phyloP scores from a whole-genome alignment of 305 asterid species.

The Fraxinus baroniana region DNA sequence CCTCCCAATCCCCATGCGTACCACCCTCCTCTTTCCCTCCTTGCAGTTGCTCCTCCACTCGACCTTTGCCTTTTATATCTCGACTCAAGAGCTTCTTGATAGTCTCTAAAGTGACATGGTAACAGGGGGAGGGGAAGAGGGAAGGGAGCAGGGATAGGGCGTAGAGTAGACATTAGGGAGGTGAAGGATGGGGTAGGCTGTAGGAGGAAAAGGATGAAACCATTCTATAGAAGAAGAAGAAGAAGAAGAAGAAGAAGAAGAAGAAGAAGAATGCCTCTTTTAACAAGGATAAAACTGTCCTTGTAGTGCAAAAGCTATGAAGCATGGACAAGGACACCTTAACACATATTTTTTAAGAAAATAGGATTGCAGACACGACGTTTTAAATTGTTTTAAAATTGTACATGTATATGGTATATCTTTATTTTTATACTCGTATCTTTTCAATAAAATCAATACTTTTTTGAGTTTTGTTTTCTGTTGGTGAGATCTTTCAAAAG shows the following conservation, averaged over 20 bases:
- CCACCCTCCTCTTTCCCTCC: neutral
- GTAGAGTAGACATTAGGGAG: neutral
- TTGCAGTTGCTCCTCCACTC: neutral
- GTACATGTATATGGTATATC: too few species aligned
- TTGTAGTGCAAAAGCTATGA: neutral
- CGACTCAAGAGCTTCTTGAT: neutral
- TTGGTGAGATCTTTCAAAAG: neutral
- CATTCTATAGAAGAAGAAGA: neutral
- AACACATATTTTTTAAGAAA: too few species aligned
- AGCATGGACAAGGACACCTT: neutral
- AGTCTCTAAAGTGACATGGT: neutral
- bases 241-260: too few species aligned
- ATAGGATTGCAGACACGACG: neutral
- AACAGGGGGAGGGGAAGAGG: neutral
- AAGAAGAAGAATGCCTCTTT: neutral
- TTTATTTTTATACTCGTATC: neutral
- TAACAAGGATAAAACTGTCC: neutral
- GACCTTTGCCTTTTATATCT: neutral
- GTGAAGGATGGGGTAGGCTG: neutral
- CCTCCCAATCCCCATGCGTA: neutral
- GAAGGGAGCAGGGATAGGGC: neutral
- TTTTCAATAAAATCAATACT: neutral
- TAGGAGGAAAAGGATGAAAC: neutral
- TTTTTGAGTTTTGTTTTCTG: neutral
- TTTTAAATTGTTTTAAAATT: too few species aligned